Conservation (phyloP, 1,284 basidiomycete species). For the Vanrija pseudolonga region DNA sequence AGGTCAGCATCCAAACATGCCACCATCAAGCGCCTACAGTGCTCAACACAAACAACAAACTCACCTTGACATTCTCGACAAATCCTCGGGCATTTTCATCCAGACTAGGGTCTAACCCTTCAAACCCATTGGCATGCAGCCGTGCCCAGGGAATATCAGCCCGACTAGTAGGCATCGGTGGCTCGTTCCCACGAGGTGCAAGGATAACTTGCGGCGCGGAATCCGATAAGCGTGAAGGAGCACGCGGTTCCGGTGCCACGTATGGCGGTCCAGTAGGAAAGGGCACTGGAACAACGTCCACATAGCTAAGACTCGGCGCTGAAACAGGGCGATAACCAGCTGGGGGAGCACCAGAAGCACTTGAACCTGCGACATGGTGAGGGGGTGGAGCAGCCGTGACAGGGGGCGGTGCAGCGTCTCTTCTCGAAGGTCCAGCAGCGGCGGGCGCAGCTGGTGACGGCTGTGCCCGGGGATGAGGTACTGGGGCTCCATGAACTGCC, state of each 20-base stretch:
- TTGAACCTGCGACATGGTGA: too few relatives aligned
- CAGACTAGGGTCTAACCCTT: conserved; percentile 28
- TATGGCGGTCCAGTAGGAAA: conserved; percentile 10
- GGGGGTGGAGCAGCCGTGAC: too few relatives aligned
- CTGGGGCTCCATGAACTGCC: too few relatives aligned
- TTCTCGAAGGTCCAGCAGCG: too few relatives aligned
- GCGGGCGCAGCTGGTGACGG: too few relatives aligned
- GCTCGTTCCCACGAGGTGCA: background rate
- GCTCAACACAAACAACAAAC: conserved; percentile 8
- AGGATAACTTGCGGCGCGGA: conserved; percentile 1
- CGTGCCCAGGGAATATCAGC: conserved; percentile 7
- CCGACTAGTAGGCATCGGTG: conserved; percentile 2
- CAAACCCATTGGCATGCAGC: conserved; percentile 31
- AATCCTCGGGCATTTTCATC: conserved; percentile 38
- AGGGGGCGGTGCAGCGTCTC: too few relatives aligned
- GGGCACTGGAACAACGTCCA: conserved; percentile 5
- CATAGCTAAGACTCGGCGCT: too few relatives aligned
- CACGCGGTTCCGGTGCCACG: conserved; percentile 7
- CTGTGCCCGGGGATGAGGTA: too few relatives aligned
- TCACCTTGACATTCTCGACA: conserved; percentile 50
- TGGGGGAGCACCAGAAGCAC: too few relatives aligned
- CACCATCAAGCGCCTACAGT: background rate
- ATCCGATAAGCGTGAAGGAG: background rate
- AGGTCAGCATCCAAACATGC: background rate
- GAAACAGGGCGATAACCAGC: too few relatives aligned